phyloP scores from a whole-genome alignment of 129 eudicot genomes.

The carrot (Daucus carota) region DNA sequence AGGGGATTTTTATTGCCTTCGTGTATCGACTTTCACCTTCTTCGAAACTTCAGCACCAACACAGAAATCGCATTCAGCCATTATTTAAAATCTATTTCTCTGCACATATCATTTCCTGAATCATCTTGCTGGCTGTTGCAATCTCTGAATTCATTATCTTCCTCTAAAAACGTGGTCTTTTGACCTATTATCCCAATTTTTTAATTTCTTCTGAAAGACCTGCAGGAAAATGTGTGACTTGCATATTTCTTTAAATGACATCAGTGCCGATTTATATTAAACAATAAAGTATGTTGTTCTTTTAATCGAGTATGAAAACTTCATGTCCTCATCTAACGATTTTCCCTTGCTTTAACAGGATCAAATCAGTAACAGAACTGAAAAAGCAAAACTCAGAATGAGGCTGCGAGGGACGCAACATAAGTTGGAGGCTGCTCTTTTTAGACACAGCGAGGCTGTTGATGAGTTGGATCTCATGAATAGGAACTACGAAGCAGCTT shows the following conservation, averaged over 20 bases:
- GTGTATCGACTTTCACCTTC: background rate
- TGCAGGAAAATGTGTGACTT: no score
- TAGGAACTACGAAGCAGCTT: constrained; percentile 48
- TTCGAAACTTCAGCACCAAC: background rate
- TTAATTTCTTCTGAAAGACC: no score
- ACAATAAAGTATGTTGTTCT: background rate
- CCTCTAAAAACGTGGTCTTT: no score
- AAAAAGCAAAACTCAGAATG: constrained; percentile 63
- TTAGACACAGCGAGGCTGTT: constrained; percentile 48
- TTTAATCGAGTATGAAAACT: background rate
- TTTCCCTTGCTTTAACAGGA: constrained; percentile 31
- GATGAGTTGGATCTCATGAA: constrained; percentile 66
- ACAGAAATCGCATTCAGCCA: background rate
- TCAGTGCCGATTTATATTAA: no score
- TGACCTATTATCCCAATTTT: no score
- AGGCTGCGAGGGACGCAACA: constrained; percentile 58
- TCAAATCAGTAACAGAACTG: constrained; percentile 22
- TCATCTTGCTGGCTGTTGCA: background rate
- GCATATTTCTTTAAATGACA: no score
- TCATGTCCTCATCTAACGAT: background rate
- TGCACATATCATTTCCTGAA: background rate
- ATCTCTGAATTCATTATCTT: background rate
- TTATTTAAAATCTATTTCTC: background rate
- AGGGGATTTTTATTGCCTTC: no score
- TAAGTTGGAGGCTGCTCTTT: constrained; percentile 51